Percentiles rank a stretch among this genome's conserved stretches.
These are phyloP conservation scores for Trifolium repens DNA, from an alignment of 306 rosid genomes.

Conservation along the genomic window DNA sequence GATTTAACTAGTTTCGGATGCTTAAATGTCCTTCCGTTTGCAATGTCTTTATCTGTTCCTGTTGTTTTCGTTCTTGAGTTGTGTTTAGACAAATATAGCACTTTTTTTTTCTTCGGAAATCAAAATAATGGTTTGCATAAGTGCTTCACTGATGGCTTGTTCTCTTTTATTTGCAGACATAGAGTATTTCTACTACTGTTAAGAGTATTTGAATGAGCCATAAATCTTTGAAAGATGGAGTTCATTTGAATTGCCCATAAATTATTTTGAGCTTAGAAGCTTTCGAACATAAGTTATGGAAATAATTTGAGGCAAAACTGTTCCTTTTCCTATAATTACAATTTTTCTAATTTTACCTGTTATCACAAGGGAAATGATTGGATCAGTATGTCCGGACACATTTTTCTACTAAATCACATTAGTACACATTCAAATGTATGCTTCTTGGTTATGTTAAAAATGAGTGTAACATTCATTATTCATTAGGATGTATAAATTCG, in stretches of 20 bases:
- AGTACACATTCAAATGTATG: too few species aligned
- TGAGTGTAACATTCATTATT: too few species aligned
- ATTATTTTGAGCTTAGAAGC: neutral
- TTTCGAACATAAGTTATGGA: neutral
- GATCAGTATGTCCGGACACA: too few species aligned
- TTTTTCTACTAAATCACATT: too few species aligned
- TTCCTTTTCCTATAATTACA: neutral
- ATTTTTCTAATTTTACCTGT: too few species aligned
- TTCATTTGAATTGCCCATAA: neutral
- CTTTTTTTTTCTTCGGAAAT: neutral
- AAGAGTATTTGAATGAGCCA: neutral
- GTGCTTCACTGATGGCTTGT: neutral
- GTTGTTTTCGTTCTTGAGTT: neutral
- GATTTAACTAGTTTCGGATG: neutral
- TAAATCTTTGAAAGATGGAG: too few species aligned
- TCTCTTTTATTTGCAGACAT: neutral
- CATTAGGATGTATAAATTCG: too few species aligned
- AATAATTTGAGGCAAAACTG: neutral
- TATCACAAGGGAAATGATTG: too few species aligned
- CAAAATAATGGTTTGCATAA: neutral
- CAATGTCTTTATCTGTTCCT: neutral
- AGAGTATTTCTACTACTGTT: neutral
- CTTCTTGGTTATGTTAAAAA: too few species aligned
- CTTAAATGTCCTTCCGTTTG: neutral
- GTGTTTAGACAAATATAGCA: constrained; percentile 5